These are phyloP conservation scores for Saccharomycopsis hybrid DNA, from an alignment of 1,139 yeast genomes.

Conservation along the genomic window DNA sequence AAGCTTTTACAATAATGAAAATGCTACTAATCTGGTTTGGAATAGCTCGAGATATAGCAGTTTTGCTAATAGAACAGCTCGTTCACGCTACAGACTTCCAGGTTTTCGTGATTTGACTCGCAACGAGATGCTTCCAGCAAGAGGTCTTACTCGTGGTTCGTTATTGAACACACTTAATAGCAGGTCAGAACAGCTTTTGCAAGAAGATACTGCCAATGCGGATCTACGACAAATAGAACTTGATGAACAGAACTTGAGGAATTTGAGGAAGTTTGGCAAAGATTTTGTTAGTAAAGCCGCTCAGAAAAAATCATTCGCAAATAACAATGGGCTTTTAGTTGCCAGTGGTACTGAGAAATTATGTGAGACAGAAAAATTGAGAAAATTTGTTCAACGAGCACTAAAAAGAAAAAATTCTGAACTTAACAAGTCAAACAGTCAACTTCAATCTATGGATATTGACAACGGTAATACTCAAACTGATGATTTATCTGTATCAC, in stretches of 20 bases:
- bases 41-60: too few relatives aligned
- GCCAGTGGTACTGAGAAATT: background rate
- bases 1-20: background rate
- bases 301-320: background rate
- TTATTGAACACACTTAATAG: background rate
- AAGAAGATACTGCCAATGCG: background rate
- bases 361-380: background rate
- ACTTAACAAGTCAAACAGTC: too few relatives aligned
- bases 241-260: background rate
- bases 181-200: background rate
- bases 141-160: background rate
- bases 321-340: background rate
- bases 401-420: too few relatives aligned
- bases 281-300: background rate
- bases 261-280: background rate
- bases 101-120: too few relatives aligned
- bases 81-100: too few relatives aligned
- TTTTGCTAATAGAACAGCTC: too few relatives aligned
- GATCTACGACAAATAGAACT: background rate
- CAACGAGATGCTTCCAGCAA: too few relatives aligned
- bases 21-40: background rate
- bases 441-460: too few relatives aligned
- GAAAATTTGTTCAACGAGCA: conserved; percentile 6
- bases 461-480: too few relatives aligned
- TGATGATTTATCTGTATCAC: too few relatives aligned